These are phyloP conservation scores for Trichosanthes truncata DNA, from an alignment of 306 rosid genomes.

Conservation along the genomic window DNA sequence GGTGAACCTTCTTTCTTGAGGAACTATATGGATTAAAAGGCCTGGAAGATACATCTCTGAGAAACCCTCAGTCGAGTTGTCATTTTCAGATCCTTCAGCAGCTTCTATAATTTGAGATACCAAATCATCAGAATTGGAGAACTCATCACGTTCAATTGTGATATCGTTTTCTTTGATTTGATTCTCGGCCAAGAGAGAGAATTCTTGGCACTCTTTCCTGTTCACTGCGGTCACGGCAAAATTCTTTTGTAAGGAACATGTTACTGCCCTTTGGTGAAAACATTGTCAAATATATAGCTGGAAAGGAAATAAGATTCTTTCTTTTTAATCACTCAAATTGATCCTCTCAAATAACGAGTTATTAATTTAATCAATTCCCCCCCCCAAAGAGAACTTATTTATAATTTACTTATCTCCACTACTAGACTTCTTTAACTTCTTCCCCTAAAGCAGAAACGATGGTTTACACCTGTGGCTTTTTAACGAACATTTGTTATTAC, in stretches of 20 bases:
- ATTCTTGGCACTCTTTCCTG: constrained; percentile 17
- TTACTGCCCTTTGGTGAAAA: not conserved
- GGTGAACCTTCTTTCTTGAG: constrained; percentile 25
- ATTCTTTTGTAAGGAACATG: not conserved
- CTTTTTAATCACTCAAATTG: not conserved
- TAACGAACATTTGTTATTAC: not conserved
- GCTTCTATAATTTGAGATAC: constrained; percentile 52
- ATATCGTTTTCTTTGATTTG: constrained; percentile 20
- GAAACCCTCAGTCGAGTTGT: constrained; percentile 28
- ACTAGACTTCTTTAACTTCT: not conserved
- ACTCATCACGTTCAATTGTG: constrained; percentile 24
- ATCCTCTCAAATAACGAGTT: not conserved
- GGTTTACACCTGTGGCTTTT: not conserved
- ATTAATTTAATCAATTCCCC: not conserved
- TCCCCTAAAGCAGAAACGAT: not conserved
- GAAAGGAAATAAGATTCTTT: not conserved
- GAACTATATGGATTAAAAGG: constrained; percentile 57
- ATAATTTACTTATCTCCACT: not conserved
- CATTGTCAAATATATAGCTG: not conserved
- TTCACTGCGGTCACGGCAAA: constrained; percentile 26
- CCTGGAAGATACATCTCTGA: constrained; percentile 86
- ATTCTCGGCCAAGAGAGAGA: constrained; percentile 29
- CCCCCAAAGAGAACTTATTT: not conserved
- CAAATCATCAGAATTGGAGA: constrained; percentile 37
- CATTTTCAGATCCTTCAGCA: constrained; percentile 40